Base-by-base conservation (phyloP, 2,329 filamentous ascomycete species). In the Knufia petricola region DNA sequence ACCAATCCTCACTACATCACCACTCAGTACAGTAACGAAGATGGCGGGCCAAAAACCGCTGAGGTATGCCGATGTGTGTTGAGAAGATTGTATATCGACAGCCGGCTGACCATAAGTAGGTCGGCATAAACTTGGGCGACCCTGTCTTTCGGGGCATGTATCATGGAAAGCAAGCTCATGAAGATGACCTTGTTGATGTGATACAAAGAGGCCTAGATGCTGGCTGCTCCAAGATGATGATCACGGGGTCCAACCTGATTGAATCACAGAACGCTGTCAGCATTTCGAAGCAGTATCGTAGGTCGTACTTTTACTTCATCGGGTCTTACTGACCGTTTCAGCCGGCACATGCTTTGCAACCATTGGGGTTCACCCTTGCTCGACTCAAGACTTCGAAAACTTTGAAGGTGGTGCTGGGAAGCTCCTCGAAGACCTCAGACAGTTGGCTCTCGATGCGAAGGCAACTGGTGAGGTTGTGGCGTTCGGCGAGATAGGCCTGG, bases 81-180 rank as follows among this genome's bases (percentile, higher is more conserved):
- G 39, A 15, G 32, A 13, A 47, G 8, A 31, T 40, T 12, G 10
- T 40, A 13, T 26, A 47, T 53, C 36, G 50, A 42, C 28, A 17
- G 24, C 50, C 17, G 19, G 30, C 37, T 50, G 34, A 45, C 19
- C 37, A 39, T 13, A 28, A 20, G 20, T 46, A 84, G 78, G 78
- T 98, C 61, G 92, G 90, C 50, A 95, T 98, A 73, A 98, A 98
- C 66, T 77, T 98, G 48, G 85, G 89, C 46, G 92, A 98, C 62
- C 85, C 86, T 46, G 87, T 95, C 51, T 98, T 90, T 66, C 78
- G 79, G 40, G 92, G 92, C 44, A 68, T 78, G 36, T 94, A 96
- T 63, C 83, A 94, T 62, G 87, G 86, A 60, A 88, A 82, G 53
- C 75, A 85, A 61, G 72, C 72, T 41, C 68, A 71, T 50, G 65